phyloP scores from a whole-genome alignment of 805 yeast genomes.

The Yarrowia deformans region DNA sequence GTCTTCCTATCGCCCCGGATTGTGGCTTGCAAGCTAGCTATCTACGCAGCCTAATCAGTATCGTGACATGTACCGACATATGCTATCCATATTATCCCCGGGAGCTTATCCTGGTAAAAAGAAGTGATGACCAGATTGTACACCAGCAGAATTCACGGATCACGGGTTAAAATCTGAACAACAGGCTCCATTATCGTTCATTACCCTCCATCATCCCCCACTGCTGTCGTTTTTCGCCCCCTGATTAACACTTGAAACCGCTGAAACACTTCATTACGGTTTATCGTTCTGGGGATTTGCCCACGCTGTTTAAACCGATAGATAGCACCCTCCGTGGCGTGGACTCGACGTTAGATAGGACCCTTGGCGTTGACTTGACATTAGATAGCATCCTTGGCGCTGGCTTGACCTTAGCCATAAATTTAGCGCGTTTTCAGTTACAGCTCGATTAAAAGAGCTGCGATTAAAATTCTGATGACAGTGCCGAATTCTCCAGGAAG shows the following conservation, averaged over 20 bases:
- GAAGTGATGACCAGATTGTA: too few relatives aligned
- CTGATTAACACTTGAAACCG: neutral
- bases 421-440: neutral
- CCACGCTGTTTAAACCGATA: conserved; percentile 2
- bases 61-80: conserved; percentile 12
- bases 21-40: conserved; percentile 13
- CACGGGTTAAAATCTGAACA: too few relatives aligned
- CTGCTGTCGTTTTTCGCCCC: too few relatives aligned
- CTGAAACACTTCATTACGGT: conserved; percentile 3
- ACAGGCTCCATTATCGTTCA: too few relatives aligned
- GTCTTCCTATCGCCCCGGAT: conserved; percentile 4
- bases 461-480: neutral
- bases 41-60: conserved; percentile 15
- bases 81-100: conserved; percentile 1
- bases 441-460: neutral
- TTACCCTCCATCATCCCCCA: too few relatives aligned
- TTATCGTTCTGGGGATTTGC: neutral
- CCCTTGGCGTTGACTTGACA: too few relatives aligned
- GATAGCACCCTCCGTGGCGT: too few relatives aligned
- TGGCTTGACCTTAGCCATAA: neutral
- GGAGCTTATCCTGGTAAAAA: neutral
- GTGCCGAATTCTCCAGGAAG: neutral
- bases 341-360: too few relatives aligned
- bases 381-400: neutral
- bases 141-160: too few relatives aligned